Base-by-base conservation (phyloP, 2,329 filamentous ascomycete genomes). In the Botrytis sinoallii region DNA sequence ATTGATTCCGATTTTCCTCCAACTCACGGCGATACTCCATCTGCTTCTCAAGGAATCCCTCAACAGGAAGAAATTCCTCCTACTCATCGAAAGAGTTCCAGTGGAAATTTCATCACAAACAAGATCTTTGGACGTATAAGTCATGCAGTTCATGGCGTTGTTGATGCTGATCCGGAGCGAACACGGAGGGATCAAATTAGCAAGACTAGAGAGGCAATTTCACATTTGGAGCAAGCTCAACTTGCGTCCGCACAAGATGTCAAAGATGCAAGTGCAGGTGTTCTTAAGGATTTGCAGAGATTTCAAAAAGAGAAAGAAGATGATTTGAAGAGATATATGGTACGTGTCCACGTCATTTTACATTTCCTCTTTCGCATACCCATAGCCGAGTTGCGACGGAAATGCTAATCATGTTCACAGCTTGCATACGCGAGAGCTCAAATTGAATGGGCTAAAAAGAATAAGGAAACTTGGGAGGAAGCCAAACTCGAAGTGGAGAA, bases 271-370 rank as follows among this genome's bases (percentile, higher is more conserved):
- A 98, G 94, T 80, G 86, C 89, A 4, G 97, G 94, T 70, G 93
- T 98, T 7, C 83, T 99, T 78, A 92, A 93, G 79, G 96, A 99
- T 81, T 85, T 99, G 75, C 94, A 94, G 84, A 87, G 96, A 75
- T 99, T 99, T 83, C 97, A 99, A 83, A 87, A 86, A 74, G 95
- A 98, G 83, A 99, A 99, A 83, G 97, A 99, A 84, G 94, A 95
- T 69, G 96, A 99, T 82, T 83, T 99, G 79, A 91, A 91, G 80
- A 90, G 93, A 76, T 98, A 98, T 82, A 99, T 99, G 96, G 96
- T 98, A 85, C 84, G 92, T 84, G 72, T 77, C 75, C 76, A 71
- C 72, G 20, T 69, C 65, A 8, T 42, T 1, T 4, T 10, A 20
- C 20, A 12, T 29, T 29, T 7, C 1, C 2, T 8, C 12, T 20